Conservation (phyloP, 306 rosid genomes). For the Prunus mira region DNA sequence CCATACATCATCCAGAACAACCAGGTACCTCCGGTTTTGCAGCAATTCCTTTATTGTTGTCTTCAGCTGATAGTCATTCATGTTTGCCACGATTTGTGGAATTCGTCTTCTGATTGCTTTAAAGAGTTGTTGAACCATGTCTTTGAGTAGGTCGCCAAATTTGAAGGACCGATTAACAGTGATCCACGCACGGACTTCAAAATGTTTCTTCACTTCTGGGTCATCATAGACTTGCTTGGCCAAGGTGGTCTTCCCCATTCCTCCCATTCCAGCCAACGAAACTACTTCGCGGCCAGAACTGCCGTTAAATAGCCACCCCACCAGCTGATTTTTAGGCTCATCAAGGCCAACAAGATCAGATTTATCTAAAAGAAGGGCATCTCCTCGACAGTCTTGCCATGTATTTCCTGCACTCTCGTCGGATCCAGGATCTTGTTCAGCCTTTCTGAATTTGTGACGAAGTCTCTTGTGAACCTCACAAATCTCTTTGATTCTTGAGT, state of each 20-base stretch:
- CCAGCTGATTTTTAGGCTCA: conserved; percentile 37
- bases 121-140: conserved; percentile 45
- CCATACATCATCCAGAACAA: conserved; percentile 67
- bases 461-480: conserved; percentile 26
- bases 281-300: conserved; percentile 37
- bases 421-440: conserved; percentile 32
- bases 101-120: conserved; percentile 29
- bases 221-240: conserved; percentile 67
- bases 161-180: conserved; percentile 47
- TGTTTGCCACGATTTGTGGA: conserved; percentile 41
- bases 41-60: conserved; percentile 45
- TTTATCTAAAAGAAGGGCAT: conserved; percentile 61
- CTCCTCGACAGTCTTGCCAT: conserved; percentile 47
- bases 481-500: conserved; percentile 22
- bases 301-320: conserved; percentile 33
- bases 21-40: conserved; percentile 47
- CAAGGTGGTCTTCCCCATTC: conserved; percentile 69
- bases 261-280: conserved; percentile 64
- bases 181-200: conserved; percentile 52
- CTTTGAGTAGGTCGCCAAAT: conserved; percentile 47
- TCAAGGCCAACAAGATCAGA: conserved; percentile 61
- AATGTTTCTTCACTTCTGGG: conserved; percentile 47
- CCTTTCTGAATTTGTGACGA: conserved; percentile 21
- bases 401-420: conserved; percentile 22
- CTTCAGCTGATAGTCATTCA: conserved; percentile 36